Evolutionary conservation across 495 filamentous ascomycete genomes (phyloP).

Genomic region (Tuber aestivum): DNA sequence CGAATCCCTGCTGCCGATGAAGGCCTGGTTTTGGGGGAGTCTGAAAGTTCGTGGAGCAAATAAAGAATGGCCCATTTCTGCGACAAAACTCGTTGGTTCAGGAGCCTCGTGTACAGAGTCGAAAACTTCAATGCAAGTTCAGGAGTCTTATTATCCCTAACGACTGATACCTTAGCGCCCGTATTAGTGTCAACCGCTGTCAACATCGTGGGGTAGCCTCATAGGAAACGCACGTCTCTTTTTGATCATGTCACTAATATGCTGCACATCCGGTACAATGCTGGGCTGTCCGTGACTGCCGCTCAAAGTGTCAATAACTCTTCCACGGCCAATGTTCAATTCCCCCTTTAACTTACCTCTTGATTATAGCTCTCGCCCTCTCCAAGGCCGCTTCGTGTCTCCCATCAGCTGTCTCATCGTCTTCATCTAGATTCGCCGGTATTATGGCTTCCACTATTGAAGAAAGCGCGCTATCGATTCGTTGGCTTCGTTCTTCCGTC

Average conservation of each 20-base stretch:
- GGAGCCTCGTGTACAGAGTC: slow-evolving; percentile 76
- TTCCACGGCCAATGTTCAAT: neutral
- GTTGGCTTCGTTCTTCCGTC: slow-evolving; percentile 44
- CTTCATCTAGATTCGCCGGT: slow-evolving; percentile 49
- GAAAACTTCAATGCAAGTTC: slow-evolving; percentile 83
- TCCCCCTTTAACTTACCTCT: slow-evolving; percentile 44
- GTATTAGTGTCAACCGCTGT: slow-evolving; percentile 9
- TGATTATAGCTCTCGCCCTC: slow-evolving; percentile 49
- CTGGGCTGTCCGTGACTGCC: slow-evolving; percentile 39
- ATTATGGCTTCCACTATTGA: slow-evolving; percentile 54
- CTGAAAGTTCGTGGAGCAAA: slow-evolving; percentile 74
- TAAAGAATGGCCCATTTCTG: slow-evolving; percentile 97
- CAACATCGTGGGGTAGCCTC: neutral
- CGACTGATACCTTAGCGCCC: slow-evolving; percentile 46
- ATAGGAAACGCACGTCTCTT: slow-evolving; percentile 52
- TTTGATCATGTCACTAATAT: slow-evolving; percentile 87
- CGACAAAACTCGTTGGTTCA: slow-evolving; percentile 81
- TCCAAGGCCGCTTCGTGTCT: slow-evolving; percentile 52
- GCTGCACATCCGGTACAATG: slow-evolving; percentile 64
- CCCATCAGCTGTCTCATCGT: slow-evolving; percentile 50
- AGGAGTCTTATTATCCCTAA: slow-evolving; percentile 65
- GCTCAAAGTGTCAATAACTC: slow-evolving; percentile 14
- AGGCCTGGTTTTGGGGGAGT: slow-evolving; percentile 52
- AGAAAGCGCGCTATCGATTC: slow-evolving; percentile 53
- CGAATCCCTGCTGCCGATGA: slow-evolving; percentile 29